Evolutionary conservation across 176 grass and related monocot genomes (phyloP).

Genomic region (maize (Zea mays)): DNA sequence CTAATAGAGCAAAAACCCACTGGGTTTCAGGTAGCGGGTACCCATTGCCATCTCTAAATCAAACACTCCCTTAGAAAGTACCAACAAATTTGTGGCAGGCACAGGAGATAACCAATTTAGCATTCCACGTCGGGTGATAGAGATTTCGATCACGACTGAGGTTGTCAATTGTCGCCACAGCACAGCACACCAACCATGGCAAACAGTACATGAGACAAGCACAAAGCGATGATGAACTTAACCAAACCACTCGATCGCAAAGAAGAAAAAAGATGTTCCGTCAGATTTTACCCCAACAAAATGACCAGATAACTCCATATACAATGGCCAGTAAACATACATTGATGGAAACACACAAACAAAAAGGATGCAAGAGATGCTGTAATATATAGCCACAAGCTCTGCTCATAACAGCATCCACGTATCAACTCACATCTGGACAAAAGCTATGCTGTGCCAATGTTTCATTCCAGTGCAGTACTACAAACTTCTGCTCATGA

Average conservation of each 20-base stretch:
- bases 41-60: too few species aligned
- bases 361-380: not conserved
- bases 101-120: not conserved
- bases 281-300: not conserved
- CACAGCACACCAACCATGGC: not conserved
- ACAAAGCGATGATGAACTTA: not conserved
- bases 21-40: too few species aligned
- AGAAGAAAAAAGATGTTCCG: not conserved
- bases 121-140: too few species aligned
- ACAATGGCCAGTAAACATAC: not conserved
- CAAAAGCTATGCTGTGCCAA: not conserved
- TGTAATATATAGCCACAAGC: not conserved
- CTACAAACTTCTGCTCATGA: not conserved
- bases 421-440: not conserved
- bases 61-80: too few species aligned
- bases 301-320: not conserved
- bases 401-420: not conserved
- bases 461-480: not conserved
- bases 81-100: constrained; percentile 2
- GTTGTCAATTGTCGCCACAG: not conserved
- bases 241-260: not conserved
- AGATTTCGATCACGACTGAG: not conserved
- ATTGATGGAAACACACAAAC: not conserved
- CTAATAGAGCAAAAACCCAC: too few species aligned
- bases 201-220: not conserved